A percentile compares a stretch with the other conserved stretches of the same genome.
These are phyloP conservation scores for Mycena polygramma DNA, from an alignment of 768 basidiomycete genomes.

Conservation along the genomic window DNA sequence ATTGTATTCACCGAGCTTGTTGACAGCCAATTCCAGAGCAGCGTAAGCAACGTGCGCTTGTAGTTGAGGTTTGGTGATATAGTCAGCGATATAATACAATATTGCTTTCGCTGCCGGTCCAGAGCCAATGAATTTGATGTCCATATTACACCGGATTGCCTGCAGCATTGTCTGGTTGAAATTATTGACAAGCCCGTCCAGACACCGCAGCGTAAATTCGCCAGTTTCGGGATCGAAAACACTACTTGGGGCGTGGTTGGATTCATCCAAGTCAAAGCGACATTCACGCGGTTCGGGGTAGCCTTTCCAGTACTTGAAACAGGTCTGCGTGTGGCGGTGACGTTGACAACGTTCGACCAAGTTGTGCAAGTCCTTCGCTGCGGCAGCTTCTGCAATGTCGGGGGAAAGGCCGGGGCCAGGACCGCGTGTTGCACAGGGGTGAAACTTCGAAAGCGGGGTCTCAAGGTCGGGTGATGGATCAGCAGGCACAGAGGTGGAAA, in stretches of 20 bases:
- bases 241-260: no score
- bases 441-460: not conserved
- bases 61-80: conserved; percentile 50
- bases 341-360: conserved; percentile 37
- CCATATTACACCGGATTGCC: conserved; percentile 13
- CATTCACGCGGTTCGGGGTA: conserved; percentile 33
- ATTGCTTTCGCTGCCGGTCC: conserved; percentile 47
- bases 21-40: conserved; percentile 34
- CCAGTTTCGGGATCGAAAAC: conserved; percentile 39
- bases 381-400: no score
- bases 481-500: conserved; percentile 3
- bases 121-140: conserved; percentile 34
- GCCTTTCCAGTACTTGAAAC: conserved; percentile 43
- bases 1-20: conserved; percentile 35
- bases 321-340: conserved; percentile 42
- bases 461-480: not conserved
- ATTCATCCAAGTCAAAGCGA: conserved; percentile 40
- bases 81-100: conserved; percentile 52
- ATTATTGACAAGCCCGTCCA: conserved; percentile 38
- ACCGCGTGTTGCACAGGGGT: conserved; percentile 22
- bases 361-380: conserved; percentile 19
- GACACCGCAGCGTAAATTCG: conserved; percentile 39
- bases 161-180: conserved; percentile 31
- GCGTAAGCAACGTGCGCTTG: conserved; percentile 37
- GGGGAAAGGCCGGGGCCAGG: not conserved